Evolutionary conservation across 345 rosid genomes (phyloP), one percentile per base, ranked within the genome.

Genomic region (Gossypium arboreum): DNA sequence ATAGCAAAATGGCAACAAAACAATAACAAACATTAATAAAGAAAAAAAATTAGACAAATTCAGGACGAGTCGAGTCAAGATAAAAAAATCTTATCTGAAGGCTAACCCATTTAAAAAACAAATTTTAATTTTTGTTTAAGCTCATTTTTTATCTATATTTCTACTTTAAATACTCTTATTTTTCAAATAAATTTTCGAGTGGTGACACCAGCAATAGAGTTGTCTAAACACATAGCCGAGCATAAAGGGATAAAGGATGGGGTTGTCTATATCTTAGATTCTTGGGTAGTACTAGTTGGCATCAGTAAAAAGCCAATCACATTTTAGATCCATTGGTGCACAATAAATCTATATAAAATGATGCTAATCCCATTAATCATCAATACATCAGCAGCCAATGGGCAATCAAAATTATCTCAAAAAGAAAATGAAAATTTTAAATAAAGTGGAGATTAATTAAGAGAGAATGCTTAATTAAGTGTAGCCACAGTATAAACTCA

Each of bases 71-170:
- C 39, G 6, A 34, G 6, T 34, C 6, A 34, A 34, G 39, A 4
- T 34, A 4, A 34, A 34, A 34, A 34, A 34, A 4, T 4, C 0
- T 34, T 34, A 34, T 6, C 6, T 1, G 1, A 34, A 34, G 0
- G 6, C 0, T 1, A 4, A 4, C 6, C 1, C 39, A 34, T 34
- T 34, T 34, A 4, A 0, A 34, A 34, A 34, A 34, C 0, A 34
- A 0, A 0, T 34, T 34, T 29, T 29, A 4, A 29, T 29, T 34
- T 34, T 34, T 34, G 0, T 4, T 34, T 34, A 34, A 34, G 39
- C 39, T 34, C 6, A 34, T 34, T 34, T 29, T 29, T 34, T 0
- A 1, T 4, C 6, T 34, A 34, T 34, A 4, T 4, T 34, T 34
- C 6, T 4, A 4, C 6, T 34, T 29, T 34, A 34, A 34, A 0